phyloP scores from a whole-genome alignment of 768 basidiomycete species.

The Macrolepiota fuliginosa region DNA sequence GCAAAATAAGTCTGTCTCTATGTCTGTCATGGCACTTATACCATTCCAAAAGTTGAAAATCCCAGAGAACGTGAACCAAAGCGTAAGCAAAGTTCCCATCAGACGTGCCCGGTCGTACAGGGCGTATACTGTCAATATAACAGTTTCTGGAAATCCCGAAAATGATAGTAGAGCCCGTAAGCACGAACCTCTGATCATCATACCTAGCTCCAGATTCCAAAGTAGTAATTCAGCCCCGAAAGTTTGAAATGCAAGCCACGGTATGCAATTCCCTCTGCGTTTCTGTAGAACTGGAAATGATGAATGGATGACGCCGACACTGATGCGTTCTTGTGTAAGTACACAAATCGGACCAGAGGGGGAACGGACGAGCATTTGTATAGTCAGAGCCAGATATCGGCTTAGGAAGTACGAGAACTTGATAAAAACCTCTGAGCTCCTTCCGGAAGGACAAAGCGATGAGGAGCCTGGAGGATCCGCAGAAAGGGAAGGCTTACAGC shows the following conservation, averaged over 20 bases:
- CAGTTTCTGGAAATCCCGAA: not conserved
- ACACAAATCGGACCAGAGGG: not conserved
- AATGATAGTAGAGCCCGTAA: not conserved
- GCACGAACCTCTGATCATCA: constrained; percentile 6
- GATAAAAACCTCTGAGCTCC: not conserved
- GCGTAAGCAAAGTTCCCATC: not conserved
- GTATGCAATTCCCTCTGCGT: not conserved
- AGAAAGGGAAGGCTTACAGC: not conserved
- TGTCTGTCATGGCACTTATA: not conserved
- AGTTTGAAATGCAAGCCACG: not conserved
- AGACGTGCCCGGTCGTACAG: not conserved
- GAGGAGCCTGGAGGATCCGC: too few species aligned
- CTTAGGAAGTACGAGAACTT: not conserved
- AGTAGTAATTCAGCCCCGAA: not conserved
- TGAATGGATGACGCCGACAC: not conserved
- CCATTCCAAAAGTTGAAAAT: not conserved
- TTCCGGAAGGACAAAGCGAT: not conserved
- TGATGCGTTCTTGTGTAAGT: not conserved
- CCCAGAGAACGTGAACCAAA: not conserved
- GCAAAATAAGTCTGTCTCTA: not conserved
- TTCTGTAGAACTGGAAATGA: not conserved
- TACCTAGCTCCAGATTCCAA: not conserved
- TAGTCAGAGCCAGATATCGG: not conserved
- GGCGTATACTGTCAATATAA: not conserved
- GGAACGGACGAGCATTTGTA: not conserved